Base-by-base conservation (phyloP, 495 filamentous ascomycete species). In the Cenococcum geophilum region DNA sequence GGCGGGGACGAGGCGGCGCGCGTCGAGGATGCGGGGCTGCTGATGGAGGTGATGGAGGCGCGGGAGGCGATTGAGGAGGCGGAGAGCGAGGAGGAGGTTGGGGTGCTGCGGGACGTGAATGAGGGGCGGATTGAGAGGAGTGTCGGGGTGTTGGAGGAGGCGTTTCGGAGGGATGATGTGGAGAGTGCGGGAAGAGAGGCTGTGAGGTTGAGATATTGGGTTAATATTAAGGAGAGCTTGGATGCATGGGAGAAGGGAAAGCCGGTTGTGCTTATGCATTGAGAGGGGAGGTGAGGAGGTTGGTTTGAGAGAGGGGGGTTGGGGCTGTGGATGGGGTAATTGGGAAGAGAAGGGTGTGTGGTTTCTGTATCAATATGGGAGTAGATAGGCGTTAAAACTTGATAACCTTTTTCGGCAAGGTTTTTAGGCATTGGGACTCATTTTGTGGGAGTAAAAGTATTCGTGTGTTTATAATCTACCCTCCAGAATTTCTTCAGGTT, bases 41-140 rank as follows among this genome's bases (percentile, higher is more conserved):
- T 97, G 71, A 86, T 88, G 86, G 82, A 89, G 71, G 92, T 98
- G 51, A 79, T 97, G 77, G 93, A 95, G 70, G 82, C 86, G 65
- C 75, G 89, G 64, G 92, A 97, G 80, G 77, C 77, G 60, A 89
- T 97, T 64, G 92, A 96, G 69, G 87, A 84, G 62, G 87, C 85
- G 14, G 73, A 80, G 63, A 72, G 68, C 4, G 89, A 92, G 76
- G 79, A 72, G 36, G 86, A 82, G 54, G 71, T 97, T 47, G 79
- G 75, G 59, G 75, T 67, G 48, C 42, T 96, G 73, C 79, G 79
- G 74, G 66, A 35, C 53, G 81, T 79, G 67, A 97, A 96, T 74
- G 83, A 89, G 22, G 77, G 20, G 66, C 73, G 91, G 66, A 82
- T 96, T 27, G 56, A 52, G 51, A 77, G 71, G 66, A 83, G 82